Evolutionary conservation across 352 stramenopile species (phyloP), one percentile per base, ranked within the genome.

Genomic region (Globisporangium spinosum): DNA sequence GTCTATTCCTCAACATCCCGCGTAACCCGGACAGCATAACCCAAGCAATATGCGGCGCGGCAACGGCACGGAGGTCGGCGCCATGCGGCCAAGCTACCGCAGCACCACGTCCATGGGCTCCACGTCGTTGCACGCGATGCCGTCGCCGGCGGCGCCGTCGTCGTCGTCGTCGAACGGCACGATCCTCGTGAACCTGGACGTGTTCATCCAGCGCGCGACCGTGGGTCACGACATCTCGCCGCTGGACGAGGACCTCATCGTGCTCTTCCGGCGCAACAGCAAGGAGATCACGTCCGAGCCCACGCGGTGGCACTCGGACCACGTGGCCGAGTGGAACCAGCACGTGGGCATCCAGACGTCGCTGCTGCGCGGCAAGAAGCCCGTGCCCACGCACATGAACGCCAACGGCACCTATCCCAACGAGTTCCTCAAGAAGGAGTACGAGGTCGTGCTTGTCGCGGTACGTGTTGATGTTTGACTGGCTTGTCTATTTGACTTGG

Each of bases 381-480:
- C 72, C n/a, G 60, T 68, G 61, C n/a, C 55, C 1, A 51, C 60
- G 59, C 35, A 54, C 43, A 65, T 65, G 35, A 59, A 59, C 34
- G 22, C 62, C n/a, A 57, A 55, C n/a, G 47, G 65, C 22, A 32
- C 68, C 15, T 68, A 60, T 34, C 23, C 58, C 4, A 68, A 43
- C 61, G 77, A 89, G 32, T 91, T 85, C 62, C 71, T 88, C n/a
- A 79, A 79, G 68, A 93, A 93, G 49, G 85, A 93, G 47, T 93
- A 93, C 77, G 85, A 93, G 62, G 77, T 93, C 68, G 81, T 93
- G 68, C 80, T 93, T 54, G 85, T 93, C 0, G 85, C 85, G 70
- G 80, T 88, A 68, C 54, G 79, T 80, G 40, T 56, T 40, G 54
- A 55, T 58, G 22, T 17, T 59, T 38, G 34, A 57, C 20, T 38